Evolutionary conservation across 2,329 filamentous ascomycete species (phyloP).

Genomic region (Fusarium goolgardi): DNA sequence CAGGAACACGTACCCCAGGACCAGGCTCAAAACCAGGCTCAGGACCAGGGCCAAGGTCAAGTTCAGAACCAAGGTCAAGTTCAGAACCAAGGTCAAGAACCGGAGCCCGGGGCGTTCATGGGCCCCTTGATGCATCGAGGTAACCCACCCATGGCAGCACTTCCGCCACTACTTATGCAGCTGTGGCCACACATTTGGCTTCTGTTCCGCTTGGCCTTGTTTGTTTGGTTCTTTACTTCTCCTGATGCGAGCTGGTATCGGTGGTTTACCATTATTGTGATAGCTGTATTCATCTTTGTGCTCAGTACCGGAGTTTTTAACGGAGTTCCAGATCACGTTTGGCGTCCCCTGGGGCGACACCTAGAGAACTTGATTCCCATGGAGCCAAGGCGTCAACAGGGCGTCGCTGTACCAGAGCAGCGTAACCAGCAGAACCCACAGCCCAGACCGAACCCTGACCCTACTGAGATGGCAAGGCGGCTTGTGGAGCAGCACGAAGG

Average conservation of each 20-base stretch:
- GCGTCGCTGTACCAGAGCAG: slow-evolving; percentile 33
- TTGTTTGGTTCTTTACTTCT: slow-evolving; percentile 74
- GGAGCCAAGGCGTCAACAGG: slow-evolving; percentile 52
- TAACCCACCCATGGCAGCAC: slow-evolving; percentile 53
- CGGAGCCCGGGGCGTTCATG: slow-evolving; percentile 42
- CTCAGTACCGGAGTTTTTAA: slow-evolving; percentile 70
- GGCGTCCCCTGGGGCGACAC: slow-evolving; percentile 68
- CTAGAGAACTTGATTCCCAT: slow-evolving; percentile 69
- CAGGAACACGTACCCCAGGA: slow-evolving; percentile 45
- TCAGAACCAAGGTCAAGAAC: slow-evolving; percentile 42
- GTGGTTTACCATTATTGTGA: slow-evolving; percentile 65
- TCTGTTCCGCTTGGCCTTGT: slow-evolving; percentile 65
- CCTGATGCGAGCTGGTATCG: slow-evolving; percentile 69
- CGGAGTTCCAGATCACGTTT: slow-evolving; percentile 64
- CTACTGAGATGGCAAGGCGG: slow-evolving; percentile 64
- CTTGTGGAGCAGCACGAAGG: slow-evolving; percentile 58
- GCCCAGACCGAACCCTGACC: slow-evolving; percentile 54
- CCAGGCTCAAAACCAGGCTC: slow-evolving; percentile 28
- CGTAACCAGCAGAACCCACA: slow-evolving; percentile 37
- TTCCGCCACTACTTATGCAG: slow-evolving; percentile 51
- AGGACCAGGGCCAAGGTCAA: slow-evolving; percentile 30
- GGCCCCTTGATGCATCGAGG: slow-evolving; percentile 51
- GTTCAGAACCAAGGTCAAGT: slow-evolving; percentile 32
- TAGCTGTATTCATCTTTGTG: slow-evolving; percentile 68
- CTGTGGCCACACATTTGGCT: slow-evolving; percentile 74